Evolutionary conservation across 768 basidiomycete genomes (phyloP), one percentile per base, ranked within the genome.

Genomic region (Auricularia sp.): DNA sequence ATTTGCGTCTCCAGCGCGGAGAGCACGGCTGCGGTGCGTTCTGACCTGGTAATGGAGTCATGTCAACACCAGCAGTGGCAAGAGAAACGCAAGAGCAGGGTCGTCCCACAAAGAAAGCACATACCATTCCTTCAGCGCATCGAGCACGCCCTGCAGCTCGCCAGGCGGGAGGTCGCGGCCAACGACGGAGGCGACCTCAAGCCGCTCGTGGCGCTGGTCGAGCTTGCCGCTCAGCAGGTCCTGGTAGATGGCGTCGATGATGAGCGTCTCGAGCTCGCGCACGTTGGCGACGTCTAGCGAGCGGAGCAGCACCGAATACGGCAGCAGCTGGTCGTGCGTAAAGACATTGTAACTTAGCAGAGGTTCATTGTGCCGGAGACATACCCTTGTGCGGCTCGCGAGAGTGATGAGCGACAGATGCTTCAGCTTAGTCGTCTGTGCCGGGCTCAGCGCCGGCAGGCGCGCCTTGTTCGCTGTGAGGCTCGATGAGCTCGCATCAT

Each of bases 241-340:
- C 47, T 91, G 85, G 76, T 98, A 98, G 74, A 98, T 94, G 11
- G 90, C 90, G 70, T 98, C 94, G 74, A 99, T 98, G 72, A 98
- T 91, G 67, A 98, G 85, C 75, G 98, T 95, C 74, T 99, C 96
- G 2, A 99, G 86, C 64, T 90, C 90, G 63, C 95, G 87, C 65
- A 95, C 85, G 4, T 84, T 86, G 3, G 85, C 80, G 74, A 96
- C 81, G 61, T 91, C 83, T 21, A 99, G 82, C 3, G 82, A 77
- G 61, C 83, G 72, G 6, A 91, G 82, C 1, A 98, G 83, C 42
- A 81, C 76, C 10, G 84, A 74, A 74, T 98, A 98, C 0, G 92
- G 85, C 2, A 98, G 83, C 69, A 91, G 90, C 93, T 90, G 34
- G 44, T 44, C 60, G 69, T 63, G 29, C 61, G 18, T 16, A 12